Evolutionary conservation across 1,139 yeast species (phyloP).

Genomic region (Pichia sp.): DNA sequence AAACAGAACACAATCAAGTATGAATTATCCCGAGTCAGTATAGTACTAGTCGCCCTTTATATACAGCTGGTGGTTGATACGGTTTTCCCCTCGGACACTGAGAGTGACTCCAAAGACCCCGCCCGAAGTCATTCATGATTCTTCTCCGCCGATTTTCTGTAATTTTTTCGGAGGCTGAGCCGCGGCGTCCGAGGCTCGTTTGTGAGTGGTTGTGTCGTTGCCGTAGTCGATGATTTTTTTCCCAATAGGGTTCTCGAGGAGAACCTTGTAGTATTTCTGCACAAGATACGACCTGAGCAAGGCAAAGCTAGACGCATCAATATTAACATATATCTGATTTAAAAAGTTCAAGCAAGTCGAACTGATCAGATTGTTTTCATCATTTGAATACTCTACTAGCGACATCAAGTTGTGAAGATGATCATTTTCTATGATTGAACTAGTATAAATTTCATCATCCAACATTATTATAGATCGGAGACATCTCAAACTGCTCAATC

Average conservation of each 20-base stretch:
- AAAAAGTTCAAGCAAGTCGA: constrained; percentile 73
- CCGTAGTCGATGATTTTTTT: constrained; percentile 16
- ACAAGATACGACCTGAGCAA: constrained; percentile 43
- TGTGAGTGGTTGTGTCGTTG: too few species aligned
- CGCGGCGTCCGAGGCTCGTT: too few species aligned
- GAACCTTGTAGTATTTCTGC: constrained; percentile 32
- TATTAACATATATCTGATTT: constrained; percentile 38
- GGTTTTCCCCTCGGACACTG: too few species aligned
- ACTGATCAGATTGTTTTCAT: constrained; percentile 56
- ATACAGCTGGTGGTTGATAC: too few species aligned
- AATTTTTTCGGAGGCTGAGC: too few species aligned
- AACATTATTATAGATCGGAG: constrained; percentile 48
- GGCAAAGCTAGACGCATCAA: constrained; percentile 34
- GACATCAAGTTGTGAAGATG: constrained; percentile 44
- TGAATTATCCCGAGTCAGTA: too few species aligned
- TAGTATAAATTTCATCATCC: constrained; percentile 54
- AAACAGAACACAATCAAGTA: too few species aligned
- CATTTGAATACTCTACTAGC: constrained; percentile 42
- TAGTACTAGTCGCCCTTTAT: too few species aligned
- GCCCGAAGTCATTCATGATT: too few species aligned
- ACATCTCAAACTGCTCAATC: constrained; percentile 60
- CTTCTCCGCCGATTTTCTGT: too few species aligned
- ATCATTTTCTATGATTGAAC: constrained; percentile 48
- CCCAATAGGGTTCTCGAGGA: constrained; percentile 29
- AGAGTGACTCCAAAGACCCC: too few species aligned